Conservation (phyloP, 2,329 filamentous ascomycete species). For the Hypoxylon sp. region DNA sequence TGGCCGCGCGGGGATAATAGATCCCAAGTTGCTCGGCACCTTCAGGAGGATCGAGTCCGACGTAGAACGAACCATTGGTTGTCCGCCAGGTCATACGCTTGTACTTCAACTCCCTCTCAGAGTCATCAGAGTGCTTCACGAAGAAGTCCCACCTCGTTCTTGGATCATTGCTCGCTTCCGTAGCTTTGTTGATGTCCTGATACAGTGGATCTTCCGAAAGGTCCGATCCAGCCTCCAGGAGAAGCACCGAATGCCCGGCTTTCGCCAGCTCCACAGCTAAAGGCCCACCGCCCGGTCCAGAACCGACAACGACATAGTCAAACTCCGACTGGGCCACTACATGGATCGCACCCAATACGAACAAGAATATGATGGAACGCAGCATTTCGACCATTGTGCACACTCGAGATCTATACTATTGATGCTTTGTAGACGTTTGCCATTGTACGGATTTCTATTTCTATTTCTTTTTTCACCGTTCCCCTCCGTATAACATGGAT, state of each 20-base stretch:
- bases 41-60: constrained; percentile 66
- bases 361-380: constrained; percentile 8
- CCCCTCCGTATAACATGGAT: constrained; percentile 13
- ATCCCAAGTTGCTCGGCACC: constrained; percentile 67
- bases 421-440: neutral
- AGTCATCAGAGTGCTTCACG: constrained; percentile 71
- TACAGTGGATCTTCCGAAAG: constrained; percentile 61
- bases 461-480: constrained; percentile 20
- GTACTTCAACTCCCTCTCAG: constrained; percentile 67
- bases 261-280: constrained; percentile 72
- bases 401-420: neutral
- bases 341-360: constrained; percentile 15
- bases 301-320: constrained; percentile 75
- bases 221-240: constrained; percentile 73
- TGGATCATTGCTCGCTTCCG: constrained; percentile 62
- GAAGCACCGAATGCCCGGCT: constrained; percentile 71
- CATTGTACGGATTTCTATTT: neutral
- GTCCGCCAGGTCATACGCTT: constrained; percentile 71
- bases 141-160: constrained; percentile 74
- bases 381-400: constrained; percentile 19
- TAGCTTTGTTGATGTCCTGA: constrained; percentile 27
- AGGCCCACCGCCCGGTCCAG: constrained; percentile 71
- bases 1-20: constrained; percentile 70
- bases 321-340: constrained; percentile 56
- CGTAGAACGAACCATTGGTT: constrained; percentile 65